Conservation (phyloP, 2,329 filamentous ascomycete species). For the Aspergillus fumigatiaffinis region DNA sequence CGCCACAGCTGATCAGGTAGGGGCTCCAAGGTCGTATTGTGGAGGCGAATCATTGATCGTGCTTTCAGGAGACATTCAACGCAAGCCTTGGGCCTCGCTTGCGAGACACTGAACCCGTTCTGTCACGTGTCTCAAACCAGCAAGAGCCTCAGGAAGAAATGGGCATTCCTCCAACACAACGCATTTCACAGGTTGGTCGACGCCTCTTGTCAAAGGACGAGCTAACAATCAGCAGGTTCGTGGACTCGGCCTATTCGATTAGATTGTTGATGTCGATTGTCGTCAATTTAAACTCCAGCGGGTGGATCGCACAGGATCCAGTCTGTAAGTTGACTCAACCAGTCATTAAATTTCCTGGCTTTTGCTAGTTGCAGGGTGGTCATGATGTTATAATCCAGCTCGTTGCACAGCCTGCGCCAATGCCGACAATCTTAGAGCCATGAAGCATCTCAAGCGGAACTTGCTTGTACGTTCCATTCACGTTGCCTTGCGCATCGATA, state of each 20-base stretch:
- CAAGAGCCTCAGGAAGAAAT: conserved; percentile 29
- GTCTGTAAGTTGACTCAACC: neutral
- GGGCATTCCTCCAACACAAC: conserved; percentile 46
- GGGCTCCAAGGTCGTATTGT: conserved; percentile 5
- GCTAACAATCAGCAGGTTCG: conserved; percentile 30
- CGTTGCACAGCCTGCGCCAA: conserved; percentile 87
- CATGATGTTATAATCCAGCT: conserved; percentile 63
- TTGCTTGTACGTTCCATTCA: conserved; percentile 65
- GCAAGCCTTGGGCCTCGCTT: conserved; percentile 25
- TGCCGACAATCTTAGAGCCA: conserved; percentile 50
- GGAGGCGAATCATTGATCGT: neutral
- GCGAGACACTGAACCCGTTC: conserved; percentile 31
- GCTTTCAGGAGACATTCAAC: conserved; percentile 27
- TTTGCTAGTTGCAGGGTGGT: conserved; percentile 1
- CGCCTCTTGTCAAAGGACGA: neutral
- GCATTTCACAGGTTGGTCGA: conserved; percentile 44
- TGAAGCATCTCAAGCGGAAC: conserved; percentile 57
- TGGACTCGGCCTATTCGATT: conserved; percentile 43
- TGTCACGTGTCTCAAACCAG: conserved; percentile 6
- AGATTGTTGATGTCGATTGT: conserved; percentile 8
- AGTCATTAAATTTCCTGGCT: neutral
- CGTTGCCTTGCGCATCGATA: conserved; percentile 58
- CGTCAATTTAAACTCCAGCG: neutral
- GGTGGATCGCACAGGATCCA: neutral
- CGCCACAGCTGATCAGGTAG: conserved; percentile 50